These are phyloP conservation scores for Eucalyptus pauciflora DNA, from an alignment of 345 rosid genomes.

Conservation along the genomic window DNA sequence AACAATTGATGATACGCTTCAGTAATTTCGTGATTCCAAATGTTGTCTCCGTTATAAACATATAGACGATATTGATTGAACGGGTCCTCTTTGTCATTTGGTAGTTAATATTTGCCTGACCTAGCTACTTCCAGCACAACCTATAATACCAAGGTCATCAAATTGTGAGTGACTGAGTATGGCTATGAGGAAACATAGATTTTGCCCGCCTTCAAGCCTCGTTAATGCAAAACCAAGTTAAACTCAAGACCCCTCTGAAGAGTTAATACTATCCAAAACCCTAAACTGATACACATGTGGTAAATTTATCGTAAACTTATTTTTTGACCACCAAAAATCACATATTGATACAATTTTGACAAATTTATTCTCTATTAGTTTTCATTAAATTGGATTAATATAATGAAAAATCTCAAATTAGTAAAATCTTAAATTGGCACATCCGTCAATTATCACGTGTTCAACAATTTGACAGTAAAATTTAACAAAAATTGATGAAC, in stretches of 20 bases:
- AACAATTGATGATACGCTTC: not conserved
- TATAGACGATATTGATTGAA: not conserved
- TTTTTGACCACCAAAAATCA: too few species aligned
- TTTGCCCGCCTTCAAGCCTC: not conserved
- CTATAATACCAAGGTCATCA: not conserved
- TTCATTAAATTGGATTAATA: too few species aligned
- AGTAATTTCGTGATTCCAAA: not conserved
- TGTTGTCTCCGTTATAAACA: not conserved
- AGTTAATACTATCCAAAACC: too few species aligned
- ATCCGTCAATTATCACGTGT: too few species aligned
- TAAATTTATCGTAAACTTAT: too few species aligned
- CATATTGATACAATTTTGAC: accelerated
- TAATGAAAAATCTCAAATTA: too few species aligned
- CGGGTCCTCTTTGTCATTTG: not conserved
- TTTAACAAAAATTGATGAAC: too few species aligned
- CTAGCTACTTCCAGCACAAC: not conserved
- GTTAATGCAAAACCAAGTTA: not conserved
- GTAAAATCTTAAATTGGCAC: too few species aligned
- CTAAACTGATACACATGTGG: accelerated
- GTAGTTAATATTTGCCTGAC: not conserved
- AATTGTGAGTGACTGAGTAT: not conserved
- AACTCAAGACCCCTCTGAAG: not conserved
- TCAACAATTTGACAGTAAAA: too few species aligned
- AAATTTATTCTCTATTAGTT: too few species aligned
- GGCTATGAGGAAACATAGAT: not conserved